phyloP scores from a whole-genome alignment of 345 rosid species.

The Lenwebbia sp. region DNA sequence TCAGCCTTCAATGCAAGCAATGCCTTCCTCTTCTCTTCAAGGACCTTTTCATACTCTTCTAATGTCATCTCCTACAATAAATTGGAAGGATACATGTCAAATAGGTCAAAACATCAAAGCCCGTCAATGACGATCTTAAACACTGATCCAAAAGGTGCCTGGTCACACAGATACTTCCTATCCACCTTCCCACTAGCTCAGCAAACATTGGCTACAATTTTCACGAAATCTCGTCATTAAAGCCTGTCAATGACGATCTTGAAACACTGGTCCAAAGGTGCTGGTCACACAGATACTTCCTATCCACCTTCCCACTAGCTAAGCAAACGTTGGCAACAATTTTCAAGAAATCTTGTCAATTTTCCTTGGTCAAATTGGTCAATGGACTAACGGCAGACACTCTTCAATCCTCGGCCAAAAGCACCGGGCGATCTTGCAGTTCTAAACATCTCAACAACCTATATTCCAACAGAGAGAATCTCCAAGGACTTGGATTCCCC shows the following conservation, averaged over 20 bases:
- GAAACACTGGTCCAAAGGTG: not conserved
- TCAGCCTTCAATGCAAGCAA: slow-evolving; percentile 48
- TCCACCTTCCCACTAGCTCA: not conserved
- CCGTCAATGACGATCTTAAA: not conserved
- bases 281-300: not conserved
- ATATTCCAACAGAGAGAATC: not conserved
- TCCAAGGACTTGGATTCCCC: not conserved
- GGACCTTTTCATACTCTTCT: slow-evolving; percentile 90
- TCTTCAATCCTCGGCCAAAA: not conserved
- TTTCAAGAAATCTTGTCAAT: not conserved
- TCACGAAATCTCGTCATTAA: not conserved
- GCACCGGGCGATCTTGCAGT: not conserved
- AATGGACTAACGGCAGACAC: not conserved
- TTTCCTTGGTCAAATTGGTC: not conserved
- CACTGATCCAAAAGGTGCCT: not conserved
- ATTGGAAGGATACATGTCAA: not conserved
- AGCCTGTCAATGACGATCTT: not conserved
- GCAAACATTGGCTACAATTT: not conserved
- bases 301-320: not conserved
- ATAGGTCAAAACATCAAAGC: not conserved
- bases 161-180: not conserved
- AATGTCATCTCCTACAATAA: slow-evolving; percentile 74
- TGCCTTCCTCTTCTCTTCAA: slow-evolving; percentile 75
- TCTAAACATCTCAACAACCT: not conserved
- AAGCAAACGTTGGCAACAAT: not conserved